Evolutionary conservation across 2,329 filamentous ascomycete genomes (phyloP), one percentile per base, ranked within the genome.

Genomic region (Xylariaceae sp.): DNA sequence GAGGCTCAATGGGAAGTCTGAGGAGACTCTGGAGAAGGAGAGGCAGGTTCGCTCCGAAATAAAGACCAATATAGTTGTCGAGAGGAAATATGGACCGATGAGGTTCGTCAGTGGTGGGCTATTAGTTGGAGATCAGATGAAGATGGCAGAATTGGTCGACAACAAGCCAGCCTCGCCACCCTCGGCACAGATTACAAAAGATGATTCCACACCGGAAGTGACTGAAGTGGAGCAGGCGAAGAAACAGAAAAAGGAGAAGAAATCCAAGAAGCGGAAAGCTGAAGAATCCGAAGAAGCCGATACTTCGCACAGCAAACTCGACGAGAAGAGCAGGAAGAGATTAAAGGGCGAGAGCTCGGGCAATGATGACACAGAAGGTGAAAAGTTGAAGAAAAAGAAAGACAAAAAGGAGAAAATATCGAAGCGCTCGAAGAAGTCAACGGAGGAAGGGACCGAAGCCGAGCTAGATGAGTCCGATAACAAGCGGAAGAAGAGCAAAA

Each of bases 81-180:
- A 88, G 62, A 81, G 83, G 65, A 90, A 86, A 72, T 92, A 86
- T 75, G 92, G 92, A 1, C 79, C 82, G 8, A 90, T 96, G 79
- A 84, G 86, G 42, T 99, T 99, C 72, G 87, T 99, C 20, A 85
- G 81, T 53, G 94, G 91, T n/a, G 94, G 93, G 0, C 81, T 92
- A 51, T 69, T 84, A 26, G 77, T 85, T 20, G 82, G 81, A 27
- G 80, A 84, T 57, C 77, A 83, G 64, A 77, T 83, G 43, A 74
- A 80, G 53, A 70, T 71, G 46, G 71, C 72, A 50, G 69, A 52
- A 47, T 68, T 50, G 48, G 60, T 55, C 49, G 61, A 57, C 20
- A 68, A 67, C 39, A 57, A 61, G 15, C 50, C 55, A 46, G 66
- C 67, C 50, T 59, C 63, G 7, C 75, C 24, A 59, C 73, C 74